Percentiles rank a stretch among this genome's conserved stretches.
Evolutionary conservation across 768 basidiomycete genomes (phyloP).

Genomic region (Lactarius indigo): DNA sequence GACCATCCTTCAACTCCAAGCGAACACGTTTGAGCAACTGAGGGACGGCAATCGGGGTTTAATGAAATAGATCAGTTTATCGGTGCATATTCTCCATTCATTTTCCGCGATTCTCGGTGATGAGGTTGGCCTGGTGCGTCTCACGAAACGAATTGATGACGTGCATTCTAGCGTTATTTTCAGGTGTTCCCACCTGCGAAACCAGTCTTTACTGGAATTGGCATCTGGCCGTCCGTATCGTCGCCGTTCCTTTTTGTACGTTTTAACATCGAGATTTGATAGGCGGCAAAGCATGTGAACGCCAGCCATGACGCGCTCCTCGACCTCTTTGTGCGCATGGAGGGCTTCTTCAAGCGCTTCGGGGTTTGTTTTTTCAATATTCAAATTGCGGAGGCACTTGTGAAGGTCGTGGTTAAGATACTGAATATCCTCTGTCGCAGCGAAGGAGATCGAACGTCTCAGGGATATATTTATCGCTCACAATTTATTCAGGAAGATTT

Average conservation of each 20-base stretch:
- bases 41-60: background rate
- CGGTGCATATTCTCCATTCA: background rate
- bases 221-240: background rate
- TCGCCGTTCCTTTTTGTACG: too few relatives aligned
- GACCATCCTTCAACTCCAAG: background rate
- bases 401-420: background rate
- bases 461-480: background rate
- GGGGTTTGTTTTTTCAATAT: background rate
- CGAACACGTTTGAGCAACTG: background rate
- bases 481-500: background rate
- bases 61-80: background rate
- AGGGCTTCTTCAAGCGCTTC: background rate
- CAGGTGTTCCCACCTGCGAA: constrained; percentile 5
- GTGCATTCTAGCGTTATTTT: background rate
- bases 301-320: background rate
- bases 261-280: background rate
- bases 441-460: background rate
- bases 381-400: background rate
- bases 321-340: background rate
- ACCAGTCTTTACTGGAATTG: background rate
- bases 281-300: background rate
- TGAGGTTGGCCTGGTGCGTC: background rate
- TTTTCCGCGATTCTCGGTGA: background rate
- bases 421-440: constrained; percentile 1
- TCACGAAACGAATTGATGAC: background rate